Conservation (phyloP, 2,329 filamentous ascomycete species). For the Bipolaris bicolor region DNA sequence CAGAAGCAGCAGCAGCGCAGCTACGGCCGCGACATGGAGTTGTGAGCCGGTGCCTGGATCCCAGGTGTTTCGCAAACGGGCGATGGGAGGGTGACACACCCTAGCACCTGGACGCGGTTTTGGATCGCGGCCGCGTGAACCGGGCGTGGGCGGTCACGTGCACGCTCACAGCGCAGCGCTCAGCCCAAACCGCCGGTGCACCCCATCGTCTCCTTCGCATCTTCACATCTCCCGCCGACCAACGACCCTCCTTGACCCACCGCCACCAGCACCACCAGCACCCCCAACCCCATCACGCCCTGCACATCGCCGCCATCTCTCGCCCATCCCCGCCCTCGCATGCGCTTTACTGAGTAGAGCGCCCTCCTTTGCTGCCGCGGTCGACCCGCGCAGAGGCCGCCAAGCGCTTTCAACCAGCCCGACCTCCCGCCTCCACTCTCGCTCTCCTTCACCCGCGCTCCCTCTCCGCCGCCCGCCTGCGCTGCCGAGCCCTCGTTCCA, state of each 20-base stretch:
- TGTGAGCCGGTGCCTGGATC: neutral
- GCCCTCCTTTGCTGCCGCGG: slow-evolving; percentile 37
- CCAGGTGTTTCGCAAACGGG: neutral
- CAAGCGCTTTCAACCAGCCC: slow-evolving; percentile 36
- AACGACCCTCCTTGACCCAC: slow-evolving; percentile 16
- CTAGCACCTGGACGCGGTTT: slow-evolving; percentile 13
- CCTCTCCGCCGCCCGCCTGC: slow-evolving; percentile 21
- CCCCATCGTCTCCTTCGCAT: slow-evolving; percentile 21
- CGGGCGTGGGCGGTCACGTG: slow-evolving; percentile 16
- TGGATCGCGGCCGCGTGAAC: slow-evolving; percentile 5
- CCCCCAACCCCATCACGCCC: slow-evolving; percentile 3
- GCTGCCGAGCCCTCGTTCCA: slow-evolving; percentile 17
- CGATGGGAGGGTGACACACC: slow-evolving; percentile 11
- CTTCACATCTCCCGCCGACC: slow-evolving; percentile 21
- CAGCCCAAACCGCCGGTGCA: slow-evolving; percentile 21
- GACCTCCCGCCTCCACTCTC: neutral
- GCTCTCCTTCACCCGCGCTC: slow-evolving; percentile 28
- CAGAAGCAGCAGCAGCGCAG: neutral
- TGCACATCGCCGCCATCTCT: slow-evolving; percentile 11
- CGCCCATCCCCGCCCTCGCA: slow-evolving; percentile 23
- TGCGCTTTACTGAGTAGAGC: slow-evolving; percentile 39
- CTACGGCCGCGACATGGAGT: too few relatives aligned
- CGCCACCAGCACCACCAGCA: slow-evolving; percentile 5
- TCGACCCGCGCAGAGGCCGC: slow-evolving; percentile 37
- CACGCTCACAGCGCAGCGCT: slow-evolving; percentile 14